Percentiles rank a stretch among this genome's conserved stretches.
phyloP scores from a whole-genome alignment of 805 yeast species.

The Metschnikowia gruessii region DNA sequence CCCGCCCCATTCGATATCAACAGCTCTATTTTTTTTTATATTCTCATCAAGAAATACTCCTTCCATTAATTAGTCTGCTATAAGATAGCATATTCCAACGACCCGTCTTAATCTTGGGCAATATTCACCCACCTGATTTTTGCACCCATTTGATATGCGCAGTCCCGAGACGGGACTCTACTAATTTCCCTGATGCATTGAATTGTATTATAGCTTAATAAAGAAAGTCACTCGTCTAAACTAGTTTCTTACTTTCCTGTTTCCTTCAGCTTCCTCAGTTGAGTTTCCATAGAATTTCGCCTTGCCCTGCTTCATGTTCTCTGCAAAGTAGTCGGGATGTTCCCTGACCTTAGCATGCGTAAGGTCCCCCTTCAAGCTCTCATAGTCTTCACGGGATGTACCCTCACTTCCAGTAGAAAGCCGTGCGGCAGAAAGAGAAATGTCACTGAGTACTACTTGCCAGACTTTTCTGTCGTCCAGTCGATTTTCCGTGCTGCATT shows the following conservation, averaged over 20 bases:
- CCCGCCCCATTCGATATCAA: no score
- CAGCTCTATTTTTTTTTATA: no score
- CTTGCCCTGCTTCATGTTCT: constrained; percentile 20
- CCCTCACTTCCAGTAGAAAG: constrained; percentile 34
- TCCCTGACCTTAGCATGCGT: constrained; percentile 25
- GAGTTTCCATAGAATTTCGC: constrained; percentile 11
- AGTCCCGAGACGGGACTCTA: no score
- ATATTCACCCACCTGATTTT: no score
- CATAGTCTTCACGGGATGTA: constrained; percentile 21
- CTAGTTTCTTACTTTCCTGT: neutral
- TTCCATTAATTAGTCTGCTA: no score
- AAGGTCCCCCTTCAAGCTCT: constrained; percentile 28
- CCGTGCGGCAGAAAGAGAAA: constrained; percentile 37
- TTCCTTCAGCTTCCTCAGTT: neutral
- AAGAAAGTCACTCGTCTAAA: no score
- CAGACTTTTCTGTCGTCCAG: constrained; percentile 20
- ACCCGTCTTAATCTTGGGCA: no score
- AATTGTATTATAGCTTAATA: no score
- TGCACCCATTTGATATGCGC: no score
- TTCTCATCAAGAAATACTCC: no score
- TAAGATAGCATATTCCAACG: no score
- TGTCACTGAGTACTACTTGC: constrained; percentile 33
- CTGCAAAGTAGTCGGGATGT: constrained; percentile 20
- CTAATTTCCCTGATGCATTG: no score
- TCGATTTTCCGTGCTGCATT: neutral